These are phyloP conservation scores for Malus fusca DNA, from an alignment of 306 rosid genomes.

Conservation along the genomic window DNA sequence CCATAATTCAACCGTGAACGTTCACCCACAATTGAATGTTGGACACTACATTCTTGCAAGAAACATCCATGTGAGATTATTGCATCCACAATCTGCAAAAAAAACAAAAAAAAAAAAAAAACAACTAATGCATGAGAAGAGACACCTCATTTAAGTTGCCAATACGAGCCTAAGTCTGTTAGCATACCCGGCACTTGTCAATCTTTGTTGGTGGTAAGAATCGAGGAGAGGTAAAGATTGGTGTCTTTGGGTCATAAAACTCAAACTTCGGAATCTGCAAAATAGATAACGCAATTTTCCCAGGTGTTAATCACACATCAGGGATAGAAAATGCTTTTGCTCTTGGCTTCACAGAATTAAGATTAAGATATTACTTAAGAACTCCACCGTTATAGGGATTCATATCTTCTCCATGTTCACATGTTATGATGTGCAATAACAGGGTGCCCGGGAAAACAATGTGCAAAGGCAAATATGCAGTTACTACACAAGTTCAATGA, in stretches of 20 bases:
- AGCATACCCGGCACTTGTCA: constrained; percentile 64
- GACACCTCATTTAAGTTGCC: not conserved
- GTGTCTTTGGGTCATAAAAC: constrained; percentile 84
- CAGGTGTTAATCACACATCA: constrained; percentile 16
- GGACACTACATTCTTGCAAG: constrained; percentile 56
- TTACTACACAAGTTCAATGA: not conserved
- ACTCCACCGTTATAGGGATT: not conserved
- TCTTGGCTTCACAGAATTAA: not conserved
- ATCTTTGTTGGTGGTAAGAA: constrained; percentile 97
- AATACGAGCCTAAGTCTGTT: not conserved
- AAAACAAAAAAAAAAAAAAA: not conserved
- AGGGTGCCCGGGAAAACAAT: not conserved
- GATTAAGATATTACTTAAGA: not conserved
- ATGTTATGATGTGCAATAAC: not conserved
- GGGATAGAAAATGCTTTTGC: not conserved
- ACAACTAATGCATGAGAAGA: constrained; percentile 23
- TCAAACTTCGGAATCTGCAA: constrained; percentile 61
- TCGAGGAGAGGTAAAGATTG: constrained; percentile 80
- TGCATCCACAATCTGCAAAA: constrained; percentile 64
- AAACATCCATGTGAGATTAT: constrained; percentile 94
- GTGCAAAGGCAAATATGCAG: not conserved
- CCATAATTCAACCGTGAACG: constrained; percentile 82
- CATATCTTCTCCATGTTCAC: not conserved
- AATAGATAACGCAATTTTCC: constrained; percentile 3
- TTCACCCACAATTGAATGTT: constrained; percentile 73